Base-by-base conservation (phyloP, 1,284 basidiomycete genomes). In the Sphaerobolus stellatus region DNA sequence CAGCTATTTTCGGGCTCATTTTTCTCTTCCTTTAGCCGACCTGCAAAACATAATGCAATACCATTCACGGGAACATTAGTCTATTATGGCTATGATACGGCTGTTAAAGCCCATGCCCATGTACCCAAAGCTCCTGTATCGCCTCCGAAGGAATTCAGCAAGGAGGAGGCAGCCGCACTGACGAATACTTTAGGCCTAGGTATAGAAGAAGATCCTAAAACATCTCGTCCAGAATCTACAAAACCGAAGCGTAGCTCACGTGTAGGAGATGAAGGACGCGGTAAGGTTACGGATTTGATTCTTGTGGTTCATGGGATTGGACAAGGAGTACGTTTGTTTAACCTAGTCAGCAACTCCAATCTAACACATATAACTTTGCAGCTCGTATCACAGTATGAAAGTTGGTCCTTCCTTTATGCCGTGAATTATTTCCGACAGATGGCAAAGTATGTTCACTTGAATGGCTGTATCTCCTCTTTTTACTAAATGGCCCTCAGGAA, bases 261-360 rank as follows among this genome's bases (percentile, higher is more conserved):
- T 11, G 58, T 56, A 24, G 58, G 54, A 20, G 61, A 50, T 2
- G 62, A 66, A 16, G 70, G 69, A 30, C 69, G 67, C 27, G 67
- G 66, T 30, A 56, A 66, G 22, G 74, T 76, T 51, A 77, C 75
- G 0, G 76, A 78, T 62, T 62, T 78, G 14, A 69, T 77, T 11
- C 59, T 79, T 31, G 68, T 78, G 46, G 68, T 79, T 20, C 77
- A 79, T 59, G 77, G 77, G 16, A 79, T 79, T 24, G 76, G 72
- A 41, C 64, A 69, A 64, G 64, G 63, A 40, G 63, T 64, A 49
- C 44, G 61, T 40, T 27, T 43, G 25, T 31, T 11, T 55, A 47
- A n/a, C 44, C 45, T 27, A 22, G 2, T 45, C 24, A 18, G 5
- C 41, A 22, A 8, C 54, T 28, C 11, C 24, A 9, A 11, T 52